phyloP scores from a whole-genome alignment of 2,329 filamentous ascomycete species.

The Geosmithia flava region DNA sequence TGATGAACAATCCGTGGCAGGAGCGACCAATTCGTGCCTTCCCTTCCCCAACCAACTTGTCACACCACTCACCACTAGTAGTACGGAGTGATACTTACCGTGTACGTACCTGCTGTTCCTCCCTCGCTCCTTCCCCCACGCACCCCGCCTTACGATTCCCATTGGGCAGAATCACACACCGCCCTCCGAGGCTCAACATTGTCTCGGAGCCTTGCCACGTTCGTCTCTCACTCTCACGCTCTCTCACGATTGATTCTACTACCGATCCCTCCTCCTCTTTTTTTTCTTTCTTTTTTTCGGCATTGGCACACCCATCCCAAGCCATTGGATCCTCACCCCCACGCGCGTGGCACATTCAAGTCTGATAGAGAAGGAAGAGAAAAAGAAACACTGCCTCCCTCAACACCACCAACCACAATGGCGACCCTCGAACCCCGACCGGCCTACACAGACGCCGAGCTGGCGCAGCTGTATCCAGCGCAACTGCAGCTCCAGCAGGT shows the following conservation, averaged over 20 bases:
- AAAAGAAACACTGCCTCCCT: not conserved
- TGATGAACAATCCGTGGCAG: no score
- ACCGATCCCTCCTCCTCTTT: no score
- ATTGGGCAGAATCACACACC: not conserved
- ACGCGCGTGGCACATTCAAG: no score
- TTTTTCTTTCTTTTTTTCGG: not conserved
- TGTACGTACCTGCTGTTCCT: no score
- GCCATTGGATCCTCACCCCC: not conserved
- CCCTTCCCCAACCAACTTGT: no score
- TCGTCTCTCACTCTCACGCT: no score
- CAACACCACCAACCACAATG: conserved; percentile 40
- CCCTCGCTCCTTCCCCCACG: not conserved
- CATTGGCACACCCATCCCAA: not conserved
- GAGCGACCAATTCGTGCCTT: no score
- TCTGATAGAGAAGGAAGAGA: no score
- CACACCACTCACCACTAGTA: no score
- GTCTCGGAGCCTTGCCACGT: not conserved
- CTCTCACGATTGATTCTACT: no score
- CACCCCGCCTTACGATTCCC: not conserved
- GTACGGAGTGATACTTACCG: no score
- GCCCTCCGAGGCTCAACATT: not conserved
- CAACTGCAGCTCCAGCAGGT: conserved; percentile 76
- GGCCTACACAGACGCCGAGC: conserved; percentile 71
- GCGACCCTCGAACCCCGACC: conserved; percentile 62
- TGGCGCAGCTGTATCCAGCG: conserved; percentile 68